Percentiles rank a stretch among this genome's conserved stretches.
phyloP scores from a whole-genome alignment of 23 red algal genomes.

The Gracilaria domingensis region DNA sequence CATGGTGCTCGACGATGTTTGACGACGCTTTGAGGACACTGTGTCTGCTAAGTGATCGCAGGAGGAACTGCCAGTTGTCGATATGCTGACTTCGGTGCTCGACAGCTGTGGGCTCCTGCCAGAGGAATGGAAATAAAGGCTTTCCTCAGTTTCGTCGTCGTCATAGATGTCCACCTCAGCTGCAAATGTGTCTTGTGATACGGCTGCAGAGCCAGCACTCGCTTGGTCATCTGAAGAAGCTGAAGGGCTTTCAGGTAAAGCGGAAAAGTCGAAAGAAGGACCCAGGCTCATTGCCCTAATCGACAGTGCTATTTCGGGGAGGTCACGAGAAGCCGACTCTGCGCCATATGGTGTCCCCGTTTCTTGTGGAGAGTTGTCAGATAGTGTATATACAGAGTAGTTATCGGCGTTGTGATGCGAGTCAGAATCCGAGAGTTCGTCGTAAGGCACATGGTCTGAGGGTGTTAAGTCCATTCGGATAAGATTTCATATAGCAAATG shows the following conservation, averaged over 20 bases:
- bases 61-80: conserved; percentile 11
- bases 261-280: conserved; percentile 29
- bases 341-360: not conserved
- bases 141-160: conserved; percentile 26
- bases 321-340: not conserved
- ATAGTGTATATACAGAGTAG: conserved; percentile 35
- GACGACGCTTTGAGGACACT: conserved; percentile 28
- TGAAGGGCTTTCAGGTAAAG: conserved; percentile 17
- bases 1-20: conserved; percentile 36
- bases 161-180: conserved; percentile 20
- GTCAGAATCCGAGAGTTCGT: conserved; percentile 41
- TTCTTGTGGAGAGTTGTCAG: conserved; percentile 3
- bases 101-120: not conserved
- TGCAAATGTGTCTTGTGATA: conserved; percentile 26
- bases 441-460: conserved; percentile 13
- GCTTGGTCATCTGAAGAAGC: conserved; percentile 29
- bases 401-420: conserved; percentile 19
- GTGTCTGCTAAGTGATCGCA: not conserved
- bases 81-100: conserved; percentile 13
- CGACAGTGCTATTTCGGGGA: conserved; percentile 30
- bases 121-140: conserved; percentile 13
- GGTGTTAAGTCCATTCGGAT: conserved; percentile 16
- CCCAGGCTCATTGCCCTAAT: not conserved
- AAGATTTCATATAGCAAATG: conserved; percentile 12
- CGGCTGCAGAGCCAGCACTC: conserved; percentile 10